Conservation (phyloP, 495 filamentous ascomycete species). For the Gamarada debralockiae region DNA sequence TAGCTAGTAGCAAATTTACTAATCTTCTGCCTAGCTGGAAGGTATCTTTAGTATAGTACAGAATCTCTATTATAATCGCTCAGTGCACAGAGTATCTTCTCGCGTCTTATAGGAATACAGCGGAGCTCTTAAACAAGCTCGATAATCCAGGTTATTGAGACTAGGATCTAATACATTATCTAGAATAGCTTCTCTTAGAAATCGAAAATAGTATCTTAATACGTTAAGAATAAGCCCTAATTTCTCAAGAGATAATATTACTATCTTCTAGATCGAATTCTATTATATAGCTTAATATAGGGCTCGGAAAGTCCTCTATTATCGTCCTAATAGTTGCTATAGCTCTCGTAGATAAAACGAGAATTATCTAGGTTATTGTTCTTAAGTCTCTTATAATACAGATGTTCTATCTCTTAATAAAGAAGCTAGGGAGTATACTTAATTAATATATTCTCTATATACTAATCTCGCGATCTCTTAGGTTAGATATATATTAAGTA, state of each 20-base stretch:
- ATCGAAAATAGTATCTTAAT: constrained; percentile 61
- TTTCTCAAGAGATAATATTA: constrained; percentile 53
- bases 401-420: constrained; percentile 56
- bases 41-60: no score
- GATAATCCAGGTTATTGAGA: constrained; percentile 47
- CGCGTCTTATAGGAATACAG: no score
- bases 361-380: constrained; percentile 56
- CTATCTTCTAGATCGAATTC: constrained; percentile 42
- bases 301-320: constrained; percentile 68
- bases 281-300: constrained; percentile 72
- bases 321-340: constrained; percentile 63
- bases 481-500: constrained; percentile 25
- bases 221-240: constrained; percentile 53
- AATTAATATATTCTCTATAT: constrained; percentile 54
- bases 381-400: constrained; percentile 58
- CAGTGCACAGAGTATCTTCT: no score
- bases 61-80: no score
- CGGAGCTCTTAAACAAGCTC: constrained; percentile 49
- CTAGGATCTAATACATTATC: constrained; percentile 45
- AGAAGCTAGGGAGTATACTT: constrained; percentile 57
- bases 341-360: constrained; percentile 46
- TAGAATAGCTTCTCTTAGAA: constrained; percentile 60
- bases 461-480: constrained; percentile 55
- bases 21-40: no score
- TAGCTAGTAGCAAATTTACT: no score